phyloP scores from a whole-genome alignment of 1,284 basidiomycete species.

The Porogramme epimiltina region DNA sequence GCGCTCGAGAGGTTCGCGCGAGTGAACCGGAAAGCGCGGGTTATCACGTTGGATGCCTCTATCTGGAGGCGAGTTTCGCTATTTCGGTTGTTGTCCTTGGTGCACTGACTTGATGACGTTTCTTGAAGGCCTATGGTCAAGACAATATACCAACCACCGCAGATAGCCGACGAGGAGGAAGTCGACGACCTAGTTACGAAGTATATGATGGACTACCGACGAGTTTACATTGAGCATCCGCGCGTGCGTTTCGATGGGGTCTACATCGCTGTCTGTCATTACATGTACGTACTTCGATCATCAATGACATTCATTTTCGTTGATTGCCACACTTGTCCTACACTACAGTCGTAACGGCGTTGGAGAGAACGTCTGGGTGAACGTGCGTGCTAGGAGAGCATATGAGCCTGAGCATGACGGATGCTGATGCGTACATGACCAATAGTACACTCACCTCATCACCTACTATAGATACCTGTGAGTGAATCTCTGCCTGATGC shows the following conservation, averaged over 20 bases:
- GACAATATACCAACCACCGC: slow-evolving; percentile 71
- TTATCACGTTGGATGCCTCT: slow-evolving; percentile 64
- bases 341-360: slow-evolving; percentile 67
- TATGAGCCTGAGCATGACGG: slow-evolving; percentile 7
- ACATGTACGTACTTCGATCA: slow-evolving; percentile 53
- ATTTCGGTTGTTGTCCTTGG: background rate
- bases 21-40: slow-evolving; percentile 72
- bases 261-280: slow-evolving; percentile 90
- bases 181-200: slow-evolving; percentile 50
- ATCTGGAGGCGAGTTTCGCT: slow-evolving; percentile 74
- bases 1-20: slow-evolving; percentile 77
- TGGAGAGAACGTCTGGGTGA: slow-evolving; percentile 83
- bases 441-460: slow-evolving; percentile 69
- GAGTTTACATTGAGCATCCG: slow-evolving; percentile 80
- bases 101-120: background rate
- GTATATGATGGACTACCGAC: slow-evolving; percentile 69
- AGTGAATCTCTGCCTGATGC: slow-evolving; percentile 28
- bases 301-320: slow-evolving; percentile 6
- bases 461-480: slow-evolving; percentile 86
- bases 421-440: background rate
- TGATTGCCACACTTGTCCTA: slow-evolving; percentile 1
- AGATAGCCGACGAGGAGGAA: slow-evolving; percentile 52
- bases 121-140: slow-evolving; percentile 32
- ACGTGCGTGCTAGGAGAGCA: slow-evolving; percentile 48
- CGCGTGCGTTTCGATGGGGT: slow-evolving; percentile 84